phyloP scores from a whole-genome alignment of 768 basidiomycete species.

The Boletus sp. region DNA sequence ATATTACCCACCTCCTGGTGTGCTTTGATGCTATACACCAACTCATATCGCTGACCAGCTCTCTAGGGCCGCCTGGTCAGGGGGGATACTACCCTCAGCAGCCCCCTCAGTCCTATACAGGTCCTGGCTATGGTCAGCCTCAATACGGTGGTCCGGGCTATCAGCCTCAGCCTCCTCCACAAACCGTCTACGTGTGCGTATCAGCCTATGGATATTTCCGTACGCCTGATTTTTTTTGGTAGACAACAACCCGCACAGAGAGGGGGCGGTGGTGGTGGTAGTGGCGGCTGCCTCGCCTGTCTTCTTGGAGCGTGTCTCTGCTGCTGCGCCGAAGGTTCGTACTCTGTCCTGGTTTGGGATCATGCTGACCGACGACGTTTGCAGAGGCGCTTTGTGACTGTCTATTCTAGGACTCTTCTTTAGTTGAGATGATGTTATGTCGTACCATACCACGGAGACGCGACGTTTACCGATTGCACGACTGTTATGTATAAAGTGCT shows the following conservation, averaged over 20 bases:
- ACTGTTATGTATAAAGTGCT: slow-evolving; percentile 19
- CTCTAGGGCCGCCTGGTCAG: slow-evolving; percentile 47
- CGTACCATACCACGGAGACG: slow-evolving; percentile 18
- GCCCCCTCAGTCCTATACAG: slow-evolving; percentile 69
- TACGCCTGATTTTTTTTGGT: slow-evolving; percentile 1
- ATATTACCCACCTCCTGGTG: slow-evolving; percentile 58
- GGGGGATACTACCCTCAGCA: slow-evolving; percentile 74
- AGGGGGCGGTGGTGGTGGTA: slow-evolving; percentile 32
- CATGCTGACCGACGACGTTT: slow-evolving; percentile 22
- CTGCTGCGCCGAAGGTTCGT: slow-evolving; percentile 52
- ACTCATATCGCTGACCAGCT: slow-evolving; percentile 34
- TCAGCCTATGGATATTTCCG: neutral
- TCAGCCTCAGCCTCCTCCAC: slow-evolving; percentile 70
- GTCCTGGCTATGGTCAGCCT: slow-evolving; percentile 41
- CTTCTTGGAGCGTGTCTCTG: slow-evolving; percentile 47
- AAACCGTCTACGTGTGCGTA: slow-evolving; percentile 78
- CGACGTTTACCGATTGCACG: slow-evolving; percentile 10
- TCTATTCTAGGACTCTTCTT: slow-evolving; percentile 41
- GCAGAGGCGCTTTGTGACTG: slow-evolving; percentile 72
- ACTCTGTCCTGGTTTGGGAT: slow-evolving; percentile 18
- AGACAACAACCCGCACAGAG: slow-evolving; percentile 44
- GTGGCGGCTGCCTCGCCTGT: slow-evolving; percentile 44
- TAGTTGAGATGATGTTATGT: slow-evolving; percentile 6
- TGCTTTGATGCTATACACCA: slow-evolving; percentile 7
- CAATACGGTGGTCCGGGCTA: slow-evolving; percentile 33